Evolutionary conservation across 306 rosid species (phyloP).

Genomic region (Castanea crenata): DNA sequence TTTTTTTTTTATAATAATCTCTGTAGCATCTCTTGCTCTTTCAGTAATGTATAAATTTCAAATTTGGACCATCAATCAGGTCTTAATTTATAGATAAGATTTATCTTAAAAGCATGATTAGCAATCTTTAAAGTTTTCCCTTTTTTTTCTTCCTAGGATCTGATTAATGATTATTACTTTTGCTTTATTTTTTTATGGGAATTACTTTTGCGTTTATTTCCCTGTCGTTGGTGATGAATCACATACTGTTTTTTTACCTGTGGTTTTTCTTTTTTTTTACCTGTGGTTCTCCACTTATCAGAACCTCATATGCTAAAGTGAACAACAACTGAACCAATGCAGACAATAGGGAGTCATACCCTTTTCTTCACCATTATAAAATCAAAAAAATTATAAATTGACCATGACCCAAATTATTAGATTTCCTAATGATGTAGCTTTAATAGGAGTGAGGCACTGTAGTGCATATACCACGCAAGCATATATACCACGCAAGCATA

Average conservation of each 20-base stretch:
- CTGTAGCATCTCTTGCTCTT: too few relatives aligned
- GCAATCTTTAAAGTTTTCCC: neutral
- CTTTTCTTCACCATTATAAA: too few relatives aligned
- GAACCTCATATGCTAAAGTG: neutral
- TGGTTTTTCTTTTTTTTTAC: neutral
- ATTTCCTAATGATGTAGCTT: too few relatives aligned
- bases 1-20: too few relatives aligned
- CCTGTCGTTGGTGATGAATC: neutral
- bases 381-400: too few relatives aligned
- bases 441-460: too few relatives aligned
- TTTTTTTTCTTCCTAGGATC: neutral
- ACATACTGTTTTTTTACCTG: neutral
- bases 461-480: neutral
- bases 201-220: neutral
- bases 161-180: neutral
- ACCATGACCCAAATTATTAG: too few relatives aligned
- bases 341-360: too few relatives aligned
- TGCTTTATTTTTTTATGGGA: neutral
- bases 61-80: neutral
- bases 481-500: neutral
- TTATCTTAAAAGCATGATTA: neutral
- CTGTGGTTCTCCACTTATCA: neutral
- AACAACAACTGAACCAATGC: too few relatives aligned
- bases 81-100: neutral
- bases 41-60: too few relatives aligned